Evolutionary conservation across 108 stramenopile species (phyloP), one percentile per base, ranked within the genome.

Genomic region (Discostella stelligeroides): DNA sequence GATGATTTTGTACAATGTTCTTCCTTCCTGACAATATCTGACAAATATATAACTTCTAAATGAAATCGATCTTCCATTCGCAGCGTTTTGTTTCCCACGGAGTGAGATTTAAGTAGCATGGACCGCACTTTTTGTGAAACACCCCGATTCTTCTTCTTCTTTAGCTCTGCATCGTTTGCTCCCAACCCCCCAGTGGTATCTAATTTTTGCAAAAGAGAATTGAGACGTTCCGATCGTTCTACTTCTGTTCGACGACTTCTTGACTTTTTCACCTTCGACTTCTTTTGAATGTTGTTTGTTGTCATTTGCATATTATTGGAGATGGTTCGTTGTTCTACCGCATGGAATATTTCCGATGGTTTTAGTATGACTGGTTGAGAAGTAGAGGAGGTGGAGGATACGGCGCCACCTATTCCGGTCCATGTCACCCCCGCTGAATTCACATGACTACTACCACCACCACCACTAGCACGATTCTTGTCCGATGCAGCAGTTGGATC

Each of bases 21-120:
- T 23, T n/a, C 15, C 37, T 23, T 8, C 59, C 30, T 15, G 0
- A 18, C 34, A 56, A 50, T 48, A 51, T 80, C 79, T 14, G 39
- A 34, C 37, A 85, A 47, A 4, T 28, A 38, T 11, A 92, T 72
- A 14, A 86, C 62, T 51, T 88, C 87, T 10, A 92, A 82, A 72
- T 92, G 87, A 23, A 88, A 61, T 10, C 91, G 84, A 85, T 92
- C 91, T 30, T 81, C 76, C 70, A 77, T 76, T 40, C 85, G 63
- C 40, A 91, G 50, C 12, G 50, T 64, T 39, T 75, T 71, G 46
- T 78, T 66, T 24, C 91, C 91, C 37, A 84, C 85, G 11, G 87
- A 85, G 27, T 85, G 70, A 14, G 82, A 83, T 80, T 88, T 88
- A 47, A 92, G 73, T 29, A 92, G 68, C 91, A 92, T 92, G 12